A percentile compares a stretch with the other conserved stretches of the same genome.
Evolutionary conservation across 225 moss, liverwort and hornwort genomes (phyloP).

Genomic region (Takakia lepidozioides): DNA sequence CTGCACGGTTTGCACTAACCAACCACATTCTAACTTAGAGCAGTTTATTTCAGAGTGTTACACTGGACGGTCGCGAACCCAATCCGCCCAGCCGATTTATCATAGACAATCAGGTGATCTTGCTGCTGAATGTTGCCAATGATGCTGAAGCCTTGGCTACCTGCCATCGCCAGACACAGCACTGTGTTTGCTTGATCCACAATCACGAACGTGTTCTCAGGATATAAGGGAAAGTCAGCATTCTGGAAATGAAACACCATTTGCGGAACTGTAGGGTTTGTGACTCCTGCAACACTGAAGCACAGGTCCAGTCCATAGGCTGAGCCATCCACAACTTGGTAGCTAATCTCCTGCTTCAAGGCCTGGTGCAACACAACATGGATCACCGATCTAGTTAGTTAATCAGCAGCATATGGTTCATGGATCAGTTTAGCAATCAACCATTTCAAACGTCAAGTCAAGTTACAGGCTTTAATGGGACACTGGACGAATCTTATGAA

Average conservation of each 20-base stretch:
- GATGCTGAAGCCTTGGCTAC: slow-evolving; percentile 45
- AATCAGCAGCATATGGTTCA: no score
- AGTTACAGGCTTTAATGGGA: no score
- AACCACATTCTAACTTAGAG: no score
- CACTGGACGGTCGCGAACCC: no score
- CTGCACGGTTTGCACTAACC: no score
- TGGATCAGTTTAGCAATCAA: no score
- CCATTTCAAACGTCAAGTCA: no score
- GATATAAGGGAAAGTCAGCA: slow-evolving; percentile 54
- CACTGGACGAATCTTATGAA: no score
- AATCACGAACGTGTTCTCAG: slow-evolving; percentile 67
- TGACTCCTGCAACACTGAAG: slow-evolving; percentile 57
- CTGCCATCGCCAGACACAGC: slow-evolving; percentile 69
- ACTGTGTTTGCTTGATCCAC: slow-evolving; percentile 49
- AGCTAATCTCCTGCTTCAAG: slow-evolving; percentile 32
- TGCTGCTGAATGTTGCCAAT: slow-evolving; percentile 85
- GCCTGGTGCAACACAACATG: no score
- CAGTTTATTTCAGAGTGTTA: no score
- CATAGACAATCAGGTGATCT: slow-evolving; percentile 59
- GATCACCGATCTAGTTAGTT: no score
- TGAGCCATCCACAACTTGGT: slow-evolving; percentile 43
- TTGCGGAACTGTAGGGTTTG: slow-evolving; percentile 38
- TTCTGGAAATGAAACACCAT: slow-evolving; percentile 64
- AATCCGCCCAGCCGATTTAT: slow-evolving; percentile 11
- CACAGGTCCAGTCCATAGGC: slow-evolving; percentile 64